A percentile compares a stretch with the other conserved stretches of the same genome.
Conservation (phyloP, 139 green algal genomes). For the Edaphochlamys debaryana region DNA sequence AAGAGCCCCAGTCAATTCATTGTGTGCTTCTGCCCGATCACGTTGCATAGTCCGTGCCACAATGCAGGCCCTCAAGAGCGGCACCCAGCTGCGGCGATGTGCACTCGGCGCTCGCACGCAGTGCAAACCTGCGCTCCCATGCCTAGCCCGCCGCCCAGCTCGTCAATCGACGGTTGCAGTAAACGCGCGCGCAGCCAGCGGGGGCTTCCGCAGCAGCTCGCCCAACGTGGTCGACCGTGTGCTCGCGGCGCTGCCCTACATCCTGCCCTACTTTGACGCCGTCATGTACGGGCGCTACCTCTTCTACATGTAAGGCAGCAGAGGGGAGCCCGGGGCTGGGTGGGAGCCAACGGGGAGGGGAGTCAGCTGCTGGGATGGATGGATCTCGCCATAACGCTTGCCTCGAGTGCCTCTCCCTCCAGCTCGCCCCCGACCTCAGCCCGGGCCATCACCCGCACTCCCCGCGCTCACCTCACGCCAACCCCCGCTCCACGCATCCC, state of each 20-base stretch:
- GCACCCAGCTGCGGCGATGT: background rate
- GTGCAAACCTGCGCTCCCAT: background rate
- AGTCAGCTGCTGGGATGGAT: no score
- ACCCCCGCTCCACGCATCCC: no score
- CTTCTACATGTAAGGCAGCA: conserved; percentile 48
- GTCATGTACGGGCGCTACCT: conserved; percentile 66
- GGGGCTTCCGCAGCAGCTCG: background rate
- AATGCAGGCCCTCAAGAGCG: background rate
- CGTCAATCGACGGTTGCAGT: background rate
- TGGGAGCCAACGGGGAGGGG: no score
- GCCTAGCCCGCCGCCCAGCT: background rate
- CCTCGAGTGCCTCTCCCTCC: no score
- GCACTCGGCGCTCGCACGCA: background rate
- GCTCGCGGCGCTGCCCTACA: conserved; percentile 57
- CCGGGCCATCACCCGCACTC: no score
- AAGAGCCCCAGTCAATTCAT: no score
- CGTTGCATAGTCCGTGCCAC: no score
- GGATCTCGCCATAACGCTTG: no score
- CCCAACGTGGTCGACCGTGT: conserved; percentile 49
- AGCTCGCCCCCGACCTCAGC: no score
- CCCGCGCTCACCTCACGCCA: no score
- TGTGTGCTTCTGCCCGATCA: no score
- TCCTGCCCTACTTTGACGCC: conserved; percentile 65
- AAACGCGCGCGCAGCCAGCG: conserved; percentile 13
- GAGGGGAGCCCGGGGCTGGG: no score